These are phyloP conservation scores for Aspergillus melleus DNA, from an alignment of 2,329 filamentous ascomycete genomes.

Conservation along the genomic window DNA sequence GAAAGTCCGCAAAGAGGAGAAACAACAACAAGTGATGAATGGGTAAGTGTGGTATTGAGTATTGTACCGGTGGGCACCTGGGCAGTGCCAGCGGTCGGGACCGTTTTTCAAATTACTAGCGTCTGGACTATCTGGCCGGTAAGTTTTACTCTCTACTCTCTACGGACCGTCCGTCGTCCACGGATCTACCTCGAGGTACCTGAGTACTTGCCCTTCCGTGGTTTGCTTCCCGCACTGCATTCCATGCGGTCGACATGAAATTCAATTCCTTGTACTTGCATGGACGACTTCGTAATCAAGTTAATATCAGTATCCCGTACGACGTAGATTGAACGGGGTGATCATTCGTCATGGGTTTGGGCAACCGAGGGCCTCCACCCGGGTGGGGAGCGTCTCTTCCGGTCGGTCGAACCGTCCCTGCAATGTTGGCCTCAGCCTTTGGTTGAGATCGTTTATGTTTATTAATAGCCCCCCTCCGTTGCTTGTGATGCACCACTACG, in stretches of 20 bases:
- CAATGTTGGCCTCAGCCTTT: neutral
- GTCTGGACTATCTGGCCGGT: no score
- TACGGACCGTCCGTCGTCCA: neutral
- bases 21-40: neutral
- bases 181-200: neutral
- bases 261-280: no score
- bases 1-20: neutral
- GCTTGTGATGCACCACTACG: neutral
- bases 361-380: slow-evolving; percentile 11
- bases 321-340: neutral
- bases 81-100: neutral
- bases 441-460: neutral
- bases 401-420: slow-evolving; percentile 12
- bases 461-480: neutral
- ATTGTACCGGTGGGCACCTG: neutral
- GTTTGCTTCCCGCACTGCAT: no score
- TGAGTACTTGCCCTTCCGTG: no score
- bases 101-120: slow-evolving; percentile 3
- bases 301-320: slow-evolving; percentile 2
- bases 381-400: slow-evolving; percentile 6
- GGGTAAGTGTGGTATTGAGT: slow-evolving; percentile 8
- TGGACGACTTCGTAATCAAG: no score
- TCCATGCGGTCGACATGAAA: no score
- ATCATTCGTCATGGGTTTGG: neutral
- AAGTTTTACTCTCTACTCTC: no score